These are phyloP conservation scores for Actinidia arguta DNA, from an alignment of 179 eudicot genomes.

Conservation along the genomic window DNA sequence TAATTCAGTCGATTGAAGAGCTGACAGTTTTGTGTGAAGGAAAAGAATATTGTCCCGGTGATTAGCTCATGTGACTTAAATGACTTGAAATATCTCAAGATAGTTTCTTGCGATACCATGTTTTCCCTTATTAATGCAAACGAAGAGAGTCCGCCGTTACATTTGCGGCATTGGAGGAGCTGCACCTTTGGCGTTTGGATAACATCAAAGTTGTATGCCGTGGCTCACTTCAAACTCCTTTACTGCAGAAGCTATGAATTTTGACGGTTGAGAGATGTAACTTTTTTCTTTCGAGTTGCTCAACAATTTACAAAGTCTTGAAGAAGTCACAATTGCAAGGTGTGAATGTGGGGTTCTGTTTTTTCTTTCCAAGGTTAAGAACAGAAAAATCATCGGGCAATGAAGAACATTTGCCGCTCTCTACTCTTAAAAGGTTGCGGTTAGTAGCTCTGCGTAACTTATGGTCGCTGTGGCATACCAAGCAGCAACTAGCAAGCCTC, in stretches of 20 bases:
- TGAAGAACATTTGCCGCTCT: background rate
- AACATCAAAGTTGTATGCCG: background rate
- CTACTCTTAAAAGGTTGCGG: background rate
- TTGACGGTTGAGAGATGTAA: background rate
- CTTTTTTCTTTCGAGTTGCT: background rate
- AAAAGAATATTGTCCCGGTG: background rate
- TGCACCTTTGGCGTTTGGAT: background rate
- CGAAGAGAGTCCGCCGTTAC: background rate
- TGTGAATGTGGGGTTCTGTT: background rate
- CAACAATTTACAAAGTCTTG: background rate
- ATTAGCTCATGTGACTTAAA: background rate
- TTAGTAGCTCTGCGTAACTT: background rate
- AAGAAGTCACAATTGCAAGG: background rate
- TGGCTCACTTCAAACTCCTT: background rate
- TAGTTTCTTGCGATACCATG: background rate
- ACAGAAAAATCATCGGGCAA: background rate
- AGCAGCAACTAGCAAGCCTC: background rate
- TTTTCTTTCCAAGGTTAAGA: background rate
- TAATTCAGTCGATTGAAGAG: background rate
- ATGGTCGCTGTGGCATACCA: background rate
- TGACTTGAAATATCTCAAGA: background rate
- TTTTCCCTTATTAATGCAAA: background rate
- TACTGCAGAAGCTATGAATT: background rate
- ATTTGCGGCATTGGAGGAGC: background rate
- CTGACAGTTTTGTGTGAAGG: background rate